Evolutionary conservation across 192 early-diverging fungal genomes (phyloP), one percentile per base, ranked within the genome.

Genomic region (Mortierella alpina): DNA sequence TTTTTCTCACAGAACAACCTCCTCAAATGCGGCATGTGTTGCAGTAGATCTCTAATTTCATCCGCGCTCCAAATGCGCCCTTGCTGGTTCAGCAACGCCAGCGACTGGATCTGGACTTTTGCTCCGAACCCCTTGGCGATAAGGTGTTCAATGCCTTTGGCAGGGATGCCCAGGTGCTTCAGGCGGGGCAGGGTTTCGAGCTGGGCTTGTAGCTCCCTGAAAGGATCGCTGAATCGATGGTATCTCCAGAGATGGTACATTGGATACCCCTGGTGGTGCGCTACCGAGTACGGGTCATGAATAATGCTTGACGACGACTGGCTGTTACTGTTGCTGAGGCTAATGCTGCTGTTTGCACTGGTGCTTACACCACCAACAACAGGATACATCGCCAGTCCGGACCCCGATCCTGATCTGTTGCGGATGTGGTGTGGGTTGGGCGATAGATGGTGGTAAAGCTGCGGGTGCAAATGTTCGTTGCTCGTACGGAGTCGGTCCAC

Each of bases 401-500:
- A 11, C 22, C 48, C 63, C 17, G 22, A 11, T 45, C 58, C 69
- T 17, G 42, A 55, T 20, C 12, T 9, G 18, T 63, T 78, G 0
- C 67, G 62, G 31, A 51, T 78, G 18, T 67, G 70, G 39, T 80
- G 77, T 14, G 77, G 77, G 22, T 80, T 80, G 2, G 63, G 70
- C 2, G 77, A 80, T 31, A 68, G 53, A 57, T 80, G 77, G 14
- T 80, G 77, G 42, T 80, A 80, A 6, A 80, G 70, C n/a, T 80
- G 77, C 5, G 77, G 77, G 9, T 80, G 77, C 2, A 80, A 57
- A n/a, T 80, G 64, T 15, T 67, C 77, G 42, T 63, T 80, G 45
- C 77, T 72, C 9, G 50, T 31, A 5, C 69, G 63, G 13, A 80
- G 47, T 18, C 64, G 61, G 17, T 80, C 59, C 22, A 80, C 15